Percentiles rank a stretch among this genome's conserved stretches.
These are phyloP conservation scores for Hyaloperonospora arabidopsidis DNA, from an alignment of 352 stramenopile genomes.

Conservation along the genomic window DNA sequence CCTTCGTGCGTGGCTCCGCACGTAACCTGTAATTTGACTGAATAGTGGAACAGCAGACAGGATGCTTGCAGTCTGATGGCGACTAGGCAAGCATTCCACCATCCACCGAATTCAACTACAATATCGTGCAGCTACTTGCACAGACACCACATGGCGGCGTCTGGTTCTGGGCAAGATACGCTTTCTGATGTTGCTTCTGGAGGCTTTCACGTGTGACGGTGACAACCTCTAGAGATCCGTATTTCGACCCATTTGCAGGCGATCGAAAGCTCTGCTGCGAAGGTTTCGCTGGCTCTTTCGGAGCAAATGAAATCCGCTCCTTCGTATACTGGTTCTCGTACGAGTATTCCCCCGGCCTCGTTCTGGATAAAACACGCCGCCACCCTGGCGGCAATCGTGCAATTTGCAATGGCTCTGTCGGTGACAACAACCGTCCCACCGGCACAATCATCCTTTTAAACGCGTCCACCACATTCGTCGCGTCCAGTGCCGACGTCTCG, in stretches of 20 bases:
- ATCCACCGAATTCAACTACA: slow-evolving; percentile 27
- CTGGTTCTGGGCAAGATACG: slow-evolving; percentile 63
- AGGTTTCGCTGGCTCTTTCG: slow-evolving; percentile 77
- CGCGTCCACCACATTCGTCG: slow-evolving; percentile 81
- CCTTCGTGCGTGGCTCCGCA: no score
- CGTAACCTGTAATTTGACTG: no score
- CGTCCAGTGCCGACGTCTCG: slow-evolving; percentile 75
- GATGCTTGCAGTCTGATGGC: slow-evolving; percentile 21
- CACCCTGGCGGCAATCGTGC: slow-evolving; percentile 58
- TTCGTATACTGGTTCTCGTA: slow-evolving; percentile 88
- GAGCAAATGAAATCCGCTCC: slow-evolving; percentile 80
- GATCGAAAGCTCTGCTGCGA: slow-evolving; percentile 79
- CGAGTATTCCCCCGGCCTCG: slow-evolving; percentile 77
- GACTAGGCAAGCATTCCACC: slow-evolving; percentile 14
- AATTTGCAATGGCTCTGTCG: slow-evolving; percentile 54
- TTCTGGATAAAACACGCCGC: slow-evolving; percentile 75
- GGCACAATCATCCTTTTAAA: slow-evolving; percentile 87
- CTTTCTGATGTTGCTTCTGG: slow-evolving; percentile 81
- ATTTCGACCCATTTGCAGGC: slow-evolving; percentile 22
- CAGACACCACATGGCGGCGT: slow-evolving; percentile 59
- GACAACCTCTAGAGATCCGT: slow-evolving; percentile 30
- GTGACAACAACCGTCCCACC: slow-evolving; percentile 67
- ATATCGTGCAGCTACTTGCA: slow-evolving; percentile 43
- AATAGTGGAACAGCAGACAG: no score
- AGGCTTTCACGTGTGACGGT: slow-evolving; percentile 79